Percentiles rank a stretch among this genome's conserved stretches.
These are phyloP conservation scores for Pseudotulostoma volvatum DNA, from an alignment of 495 filamentous ascomycete species.

Conservation along the genomic window DNA sequence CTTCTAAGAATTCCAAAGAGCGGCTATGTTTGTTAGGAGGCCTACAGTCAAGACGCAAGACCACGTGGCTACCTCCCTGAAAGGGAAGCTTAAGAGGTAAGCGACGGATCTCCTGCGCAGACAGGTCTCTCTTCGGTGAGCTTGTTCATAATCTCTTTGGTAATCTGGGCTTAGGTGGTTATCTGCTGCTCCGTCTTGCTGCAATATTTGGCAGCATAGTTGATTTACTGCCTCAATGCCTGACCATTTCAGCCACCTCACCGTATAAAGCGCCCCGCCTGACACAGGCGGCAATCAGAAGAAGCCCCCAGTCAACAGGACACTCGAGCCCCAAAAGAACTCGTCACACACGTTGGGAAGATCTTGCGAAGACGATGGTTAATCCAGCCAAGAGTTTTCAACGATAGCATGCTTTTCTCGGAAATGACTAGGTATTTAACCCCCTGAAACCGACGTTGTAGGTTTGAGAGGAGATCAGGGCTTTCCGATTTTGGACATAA, in stretches of 20 bases:
- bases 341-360: too few species aligned
- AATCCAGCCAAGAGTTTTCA: too few species aligned
- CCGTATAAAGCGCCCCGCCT: background rate
- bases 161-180: background rate
- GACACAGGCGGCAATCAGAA: background rate
- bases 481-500: too few species aligned
- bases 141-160: slow-evolving; percentile 1
- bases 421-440: too few species aligned
- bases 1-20: background rate
- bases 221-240: background rate
- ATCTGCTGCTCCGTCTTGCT: background rate
- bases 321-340: background rate
- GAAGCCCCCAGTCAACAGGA: background rate
- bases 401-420: too few species aligned
- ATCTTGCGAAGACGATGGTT: too few species aligned
- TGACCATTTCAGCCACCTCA: too few species aligned
- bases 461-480: too few species aligned
- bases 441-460: too few species aligned
- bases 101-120: slow-evolving; percentile 1
- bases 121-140: background rate
- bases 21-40: background rate
- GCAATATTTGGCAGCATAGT: background rate
- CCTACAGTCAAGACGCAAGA: background rate
- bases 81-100: background rate
- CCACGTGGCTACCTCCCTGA: background rate